Base-by-base conservation (phyloP, 1,284 basidiomycete genomes). In the Malassezia dermatis region DNA sequence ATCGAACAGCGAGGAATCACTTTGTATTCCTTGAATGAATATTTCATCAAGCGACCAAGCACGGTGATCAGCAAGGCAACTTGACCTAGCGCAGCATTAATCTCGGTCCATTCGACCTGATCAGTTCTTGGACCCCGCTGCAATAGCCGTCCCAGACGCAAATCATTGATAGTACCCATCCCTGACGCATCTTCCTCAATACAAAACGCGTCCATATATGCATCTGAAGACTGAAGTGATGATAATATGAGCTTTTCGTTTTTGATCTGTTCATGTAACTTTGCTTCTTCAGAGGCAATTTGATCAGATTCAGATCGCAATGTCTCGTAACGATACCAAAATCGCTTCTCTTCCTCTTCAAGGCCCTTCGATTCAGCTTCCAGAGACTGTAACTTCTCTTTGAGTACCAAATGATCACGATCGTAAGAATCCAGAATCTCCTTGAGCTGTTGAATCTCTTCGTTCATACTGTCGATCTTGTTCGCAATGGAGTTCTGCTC, bases 41-140 rank as follows among this genome's bases (percentile, higher is more conserved):
- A 35, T 8, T 47, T 41, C 4, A 65, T 46, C 37, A 66, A 69
- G 6, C 66, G 53, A 2, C 62, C 51, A 2, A 98, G 82, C 4
- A 89, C 89, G 66, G 91, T 87, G 13, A 98, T 78, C 49, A 96
- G 79, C 19, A 98, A 78, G n/a, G 93, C 79, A 0, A 89, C 88
- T 70, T 96, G 87, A 0, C 94, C 94, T 89, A 93, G 95, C 3
- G 94, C 94, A 5, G 94, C 94, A 71, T 98, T 98, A 75, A 98
- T 91, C 77, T 99, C 94, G 5, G 88, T 83, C 91, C 93, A 99
- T 71, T 96, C 93, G 26, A 98, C 64, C 35, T 87, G 65, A 0
- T 68, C 56, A 41, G 50, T 21, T 44, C 82, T 39, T 65, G 86
- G 85, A 15, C 85, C 82, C 31, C 83, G 27, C n/a, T 44, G 81